A percentile compares a stretch with the other conserved stretches of the same genome.
Evolutionary conservation across 345 rosid genomes (phyloP).

Genomic region (Pugionium cornutum): DNA sequence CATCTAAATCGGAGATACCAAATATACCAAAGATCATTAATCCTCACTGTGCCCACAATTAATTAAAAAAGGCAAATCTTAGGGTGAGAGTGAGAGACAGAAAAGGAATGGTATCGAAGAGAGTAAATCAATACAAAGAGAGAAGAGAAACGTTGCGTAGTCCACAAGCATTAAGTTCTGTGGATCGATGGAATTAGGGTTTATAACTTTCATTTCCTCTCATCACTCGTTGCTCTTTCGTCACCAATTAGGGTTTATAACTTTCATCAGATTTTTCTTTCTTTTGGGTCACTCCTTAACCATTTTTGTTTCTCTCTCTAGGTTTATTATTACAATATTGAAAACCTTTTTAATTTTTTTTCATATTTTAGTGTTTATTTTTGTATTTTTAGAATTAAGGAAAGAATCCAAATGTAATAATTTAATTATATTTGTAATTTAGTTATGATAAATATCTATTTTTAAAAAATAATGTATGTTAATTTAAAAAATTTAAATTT

Average conservation of each 20-base stretch:
- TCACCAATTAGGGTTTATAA: constrained; percentile 39
- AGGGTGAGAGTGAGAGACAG: neutral
- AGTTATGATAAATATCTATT: too few species aligned
- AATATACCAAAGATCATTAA: constrained; percentile 37
- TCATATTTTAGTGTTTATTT: too few species aligned
- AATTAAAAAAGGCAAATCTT: constrained; percentile 25
- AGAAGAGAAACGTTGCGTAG: constrained; percentile 38
- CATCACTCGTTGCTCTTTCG: neutral
- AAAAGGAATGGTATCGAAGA: constrained; percentile 28
- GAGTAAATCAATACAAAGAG: constrained; percentile 16
- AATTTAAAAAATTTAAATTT: too few species aligned
- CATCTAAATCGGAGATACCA: constrained; percentile 38
- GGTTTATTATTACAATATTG: too few species aligned
- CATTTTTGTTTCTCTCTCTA: too few species aligned
- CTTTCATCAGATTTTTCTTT: constrained; percentile 21
- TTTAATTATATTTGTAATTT: too few species aligned
- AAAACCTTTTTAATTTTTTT: too few species aligned
- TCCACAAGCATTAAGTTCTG: constrained; percentile 34
- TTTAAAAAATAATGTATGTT: too few species aligned
- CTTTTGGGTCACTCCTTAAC: too few species aligned
- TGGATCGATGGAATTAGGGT: constrained; percentile 40
- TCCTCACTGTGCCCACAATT: constrained; percentile 27
- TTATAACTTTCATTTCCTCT: constrained; percentile 12
- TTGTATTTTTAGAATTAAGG: too few species aligned
- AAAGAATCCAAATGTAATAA: too few species aligned